Base-by-base conservation (phyloP, 2,329 filamentous ascomycete genomes). In the Hyphodiscus sp. region DNA sequence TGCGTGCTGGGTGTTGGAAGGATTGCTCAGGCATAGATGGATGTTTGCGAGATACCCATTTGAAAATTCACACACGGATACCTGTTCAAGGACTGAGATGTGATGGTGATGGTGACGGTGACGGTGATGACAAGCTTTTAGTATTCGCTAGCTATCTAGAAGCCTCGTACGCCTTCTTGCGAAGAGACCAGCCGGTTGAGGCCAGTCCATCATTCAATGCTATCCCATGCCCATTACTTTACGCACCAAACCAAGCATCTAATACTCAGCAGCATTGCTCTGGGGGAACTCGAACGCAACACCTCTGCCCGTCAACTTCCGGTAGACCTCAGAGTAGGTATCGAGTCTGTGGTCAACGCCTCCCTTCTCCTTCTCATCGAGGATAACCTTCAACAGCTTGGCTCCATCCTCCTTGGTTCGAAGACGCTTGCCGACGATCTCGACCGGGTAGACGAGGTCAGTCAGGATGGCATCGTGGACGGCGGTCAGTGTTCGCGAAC, bases 351-450 rank as follows among this genome's bases (percentile, higher is more conserved):
- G 96, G 84, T 99, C 94, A 69, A 99, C 92, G 76, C 91, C 91
- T 72, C 91, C 92, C 70, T 91, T 89, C 89, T 99, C 94, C 90
- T 99, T 99, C 89, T 97, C 94, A 77, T 99, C 94, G 58, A 99
- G 86, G 73, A 99, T 83, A 75, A 99, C 90, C 89, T 99, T 99
- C 78, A 97, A 86, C 74, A 90, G 79, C 89, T 97, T 97, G 86
- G 82, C 86, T 76, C 91, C 91, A 78, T 99, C 94, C 84, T 97
- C 92, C 82, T 95, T 92, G 81, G 94, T 97, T 77, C 94, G 89
- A 75, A 91, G 79, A 73, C 94, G 91, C 90, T 97, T 97, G 80
- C 94, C 94, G 69, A 99, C 94, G 68, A 99, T 99, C 88, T 99
- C 94, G 72, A 99, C 94, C 72, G 94, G 94, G 88, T 88, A 99